Percentiles rank a stretch among this genome's conserved stretches.
phyloP scores from a whole-genome alignment of 148 eudicot genomes.

The Arbutus unedo region DNA sequence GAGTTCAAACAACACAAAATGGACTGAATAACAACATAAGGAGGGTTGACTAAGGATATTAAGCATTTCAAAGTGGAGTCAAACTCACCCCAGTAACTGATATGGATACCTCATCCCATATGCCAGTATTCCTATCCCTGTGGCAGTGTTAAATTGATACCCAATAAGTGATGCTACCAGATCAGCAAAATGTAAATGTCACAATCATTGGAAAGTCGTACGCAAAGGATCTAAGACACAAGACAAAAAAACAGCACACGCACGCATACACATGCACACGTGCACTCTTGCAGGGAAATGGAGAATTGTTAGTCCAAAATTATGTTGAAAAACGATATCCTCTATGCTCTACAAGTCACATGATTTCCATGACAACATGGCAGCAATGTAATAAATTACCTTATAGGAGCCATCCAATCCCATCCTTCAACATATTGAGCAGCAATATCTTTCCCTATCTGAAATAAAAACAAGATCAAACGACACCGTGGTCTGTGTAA shows the following conservation, averaged over 20 bases:
- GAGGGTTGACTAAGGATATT: background rate
- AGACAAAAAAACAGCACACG: background rate
- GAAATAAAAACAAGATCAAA: conserved; percentile 15
- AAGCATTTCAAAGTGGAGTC: conserved; percentile 4
- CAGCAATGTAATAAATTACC: conserved; percentile 39
- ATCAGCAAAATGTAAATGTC: background rate
- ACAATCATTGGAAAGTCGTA: background rate
- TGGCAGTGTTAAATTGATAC: conserved; percentile 4
- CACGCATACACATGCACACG: no score
- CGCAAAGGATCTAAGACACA: background rate
- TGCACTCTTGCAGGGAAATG: background rate
- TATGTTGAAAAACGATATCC: background rate
- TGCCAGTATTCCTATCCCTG: conserved; percentile 99
- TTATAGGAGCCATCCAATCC: conserved; percentile 98
- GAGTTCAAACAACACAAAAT: background rate
- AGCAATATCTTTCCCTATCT: conserved; percentile 98
- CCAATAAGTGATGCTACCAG: conserved; percentile 7
- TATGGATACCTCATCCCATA: conserved; percentile 98
- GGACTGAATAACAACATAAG: background rate
- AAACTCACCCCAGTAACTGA: conserved; percentile 80
- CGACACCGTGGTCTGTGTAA: background rate
- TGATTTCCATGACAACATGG: background rate
- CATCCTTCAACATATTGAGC: conserved; percentile 97
- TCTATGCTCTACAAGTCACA: background rate
- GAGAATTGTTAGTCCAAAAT: background rate